phyloP scores from a whole-genome alignment of 1,284 basidiomycete genomes.

The Exsudoporus floridanus region DNA sequence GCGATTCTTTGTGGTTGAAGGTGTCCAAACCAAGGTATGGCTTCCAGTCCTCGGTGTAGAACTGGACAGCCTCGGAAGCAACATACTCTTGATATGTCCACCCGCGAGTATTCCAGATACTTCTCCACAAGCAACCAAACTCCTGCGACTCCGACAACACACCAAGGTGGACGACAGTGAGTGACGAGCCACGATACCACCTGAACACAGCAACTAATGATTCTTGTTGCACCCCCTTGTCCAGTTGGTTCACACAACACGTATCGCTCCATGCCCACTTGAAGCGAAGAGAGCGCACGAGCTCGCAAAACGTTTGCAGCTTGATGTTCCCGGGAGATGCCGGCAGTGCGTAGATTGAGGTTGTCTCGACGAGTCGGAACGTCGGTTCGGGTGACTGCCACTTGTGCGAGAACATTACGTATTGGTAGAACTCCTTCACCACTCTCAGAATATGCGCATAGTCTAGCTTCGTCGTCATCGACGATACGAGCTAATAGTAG shows the following conservation, averaged over 20 bases:
- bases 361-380: constrained; percentile 5
- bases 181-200: neutral
- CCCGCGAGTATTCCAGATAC: neutral
- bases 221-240: neutral
- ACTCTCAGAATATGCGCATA: neutral
- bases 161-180: neutral
- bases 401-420: too few species aligned
- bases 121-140: neutral
- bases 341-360: constrained; percentile 4
- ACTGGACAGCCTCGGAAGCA: neutral
- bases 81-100: neutral
- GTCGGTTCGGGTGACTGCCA: constrained; percentile 5
- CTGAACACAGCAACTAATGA: neutral
- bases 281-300: neutral
- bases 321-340: neutral
- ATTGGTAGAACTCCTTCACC: neutral
- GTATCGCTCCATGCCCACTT: neutral
- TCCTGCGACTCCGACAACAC: neutral
- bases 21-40: constrained; percentile 10
- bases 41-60: constrained; percentile 17
- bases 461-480: neutral
- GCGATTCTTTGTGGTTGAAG: constrained; percentile 11
- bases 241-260: neutral
- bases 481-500: neutral
- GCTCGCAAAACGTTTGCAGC: neutral